phyloP scores from a whole-genome alignment of 108 stramenopile genomes.

The Aureococcus anophagefferens region DNA sequence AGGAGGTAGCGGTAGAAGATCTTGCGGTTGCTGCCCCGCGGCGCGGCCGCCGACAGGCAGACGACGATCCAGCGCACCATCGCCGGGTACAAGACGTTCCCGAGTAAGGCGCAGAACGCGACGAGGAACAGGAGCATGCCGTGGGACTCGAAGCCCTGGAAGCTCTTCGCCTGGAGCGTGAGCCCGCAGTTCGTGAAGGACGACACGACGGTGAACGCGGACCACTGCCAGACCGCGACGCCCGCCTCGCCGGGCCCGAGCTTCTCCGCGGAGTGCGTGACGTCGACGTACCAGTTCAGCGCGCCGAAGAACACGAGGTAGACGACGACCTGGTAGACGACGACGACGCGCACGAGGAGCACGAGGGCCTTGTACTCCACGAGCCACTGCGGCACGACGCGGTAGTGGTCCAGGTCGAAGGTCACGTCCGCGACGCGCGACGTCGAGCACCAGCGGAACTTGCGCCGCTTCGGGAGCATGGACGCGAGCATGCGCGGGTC shows the following conservation, averaged over 20 bases:
- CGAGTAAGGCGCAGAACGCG: background rate
- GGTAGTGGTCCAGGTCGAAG: background rate
- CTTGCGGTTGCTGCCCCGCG: background rate
- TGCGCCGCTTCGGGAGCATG: too few relatives aligned
- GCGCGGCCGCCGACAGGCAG: background rate
- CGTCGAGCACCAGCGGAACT: too few relatives aligned
- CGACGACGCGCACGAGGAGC: background rate
- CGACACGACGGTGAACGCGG: background rate
- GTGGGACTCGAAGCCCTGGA: background rate
- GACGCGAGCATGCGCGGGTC: too few relatives aligned
- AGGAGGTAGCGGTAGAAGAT: slow-evolving; percentile 1
- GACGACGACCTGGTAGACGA: background rate
- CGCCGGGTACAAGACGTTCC: background rate
- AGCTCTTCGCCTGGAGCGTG: background rate
- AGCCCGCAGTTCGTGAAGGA: background rate
- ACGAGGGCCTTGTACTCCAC: slow-evolving; percentile 1
- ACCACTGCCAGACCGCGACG: background rate
- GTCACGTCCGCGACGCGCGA: too few relatives aligned
- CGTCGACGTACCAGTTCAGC: background rate
- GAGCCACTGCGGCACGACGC: background rate
- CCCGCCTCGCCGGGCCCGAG: too few relatives aligned
- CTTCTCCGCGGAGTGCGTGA: background rate
- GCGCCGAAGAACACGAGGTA: background rate
- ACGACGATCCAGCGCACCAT: background rate
- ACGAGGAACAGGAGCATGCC: background rate